Conservation (phyloP, 495 filamentous ascomycete genomes). For the Hyaloscypha hepaticicola region DNA sequence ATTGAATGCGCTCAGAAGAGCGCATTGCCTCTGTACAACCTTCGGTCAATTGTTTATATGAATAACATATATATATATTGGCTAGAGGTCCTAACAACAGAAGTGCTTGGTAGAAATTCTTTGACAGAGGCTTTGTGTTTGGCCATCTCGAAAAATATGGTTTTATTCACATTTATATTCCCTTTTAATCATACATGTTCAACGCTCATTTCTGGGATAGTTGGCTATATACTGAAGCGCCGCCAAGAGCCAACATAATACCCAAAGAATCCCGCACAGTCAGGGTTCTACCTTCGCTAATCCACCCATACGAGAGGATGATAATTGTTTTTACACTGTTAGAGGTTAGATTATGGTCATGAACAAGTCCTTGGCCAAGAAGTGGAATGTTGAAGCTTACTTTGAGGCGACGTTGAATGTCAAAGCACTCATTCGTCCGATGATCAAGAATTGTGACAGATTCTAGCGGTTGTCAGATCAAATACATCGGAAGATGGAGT, state of each 20-base stretch:
- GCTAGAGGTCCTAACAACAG: too few species aligned
- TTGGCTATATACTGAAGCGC: slow-evolving; percentile 31
- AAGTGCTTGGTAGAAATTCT: too few species aligned
- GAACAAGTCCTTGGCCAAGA: background rate
- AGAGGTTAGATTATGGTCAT: background rate
- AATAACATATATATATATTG: too few species aligned
- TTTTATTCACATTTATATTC: too few species aligned
- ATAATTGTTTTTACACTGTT: slow-evolving; percentile 33
- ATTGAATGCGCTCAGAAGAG: too few species aligned
- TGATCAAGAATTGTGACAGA: slow-evolving; percentile 32
- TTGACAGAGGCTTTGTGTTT: too few species aligned
- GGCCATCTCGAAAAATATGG: too few species aligned
- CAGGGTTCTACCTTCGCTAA: slow-evolving; percentile 26
- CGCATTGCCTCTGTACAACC: too few species aligned
- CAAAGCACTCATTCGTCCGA: slow-evolving; percentile 32
- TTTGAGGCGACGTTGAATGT: slow-evolving; percentile 34
- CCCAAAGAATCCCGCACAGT: slow-evolving; percentile 28
- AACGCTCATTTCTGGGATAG: slow-evolving; percentile 22
- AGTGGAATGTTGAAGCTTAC: slow-evolving; percentile 22
- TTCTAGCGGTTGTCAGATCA: slow-evolving; percentile 15
- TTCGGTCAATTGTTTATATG: too few species aligned
- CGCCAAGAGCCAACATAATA: slow-evolving; percentile 30
- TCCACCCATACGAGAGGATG: slow-evolving; percentile 32
- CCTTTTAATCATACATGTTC: background rate
- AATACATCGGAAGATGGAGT: background rate